Percentiles rank a stretch among this genome's conserved stretches.
Conservation (phyloP, 129 eudicot species). For the Chrysanthemum makinoi region DNA sequence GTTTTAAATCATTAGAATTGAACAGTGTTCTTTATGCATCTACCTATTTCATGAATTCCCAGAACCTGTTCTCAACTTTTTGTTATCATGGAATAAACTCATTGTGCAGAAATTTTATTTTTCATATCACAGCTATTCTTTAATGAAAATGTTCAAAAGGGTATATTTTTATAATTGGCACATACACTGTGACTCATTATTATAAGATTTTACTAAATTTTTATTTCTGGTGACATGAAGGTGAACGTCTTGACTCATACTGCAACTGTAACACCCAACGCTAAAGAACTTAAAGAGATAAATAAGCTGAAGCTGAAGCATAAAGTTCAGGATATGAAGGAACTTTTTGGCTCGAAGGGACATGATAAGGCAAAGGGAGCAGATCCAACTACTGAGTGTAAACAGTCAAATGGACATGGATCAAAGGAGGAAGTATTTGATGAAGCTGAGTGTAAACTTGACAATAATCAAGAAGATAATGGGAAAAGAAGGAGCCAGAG, state of each 20-base stretch:
- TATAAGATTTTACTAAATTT: background rate
- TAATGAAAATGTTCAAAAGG: background rate
- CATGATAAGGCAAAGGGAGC: background rate
- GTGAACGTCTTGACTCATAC: constrained; percentile 75
- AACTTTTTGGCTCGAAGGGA: constrained; percentile 18
- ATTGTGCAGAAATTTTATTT: background rate
- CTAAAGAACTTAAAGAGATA: constrained; percentile 16
- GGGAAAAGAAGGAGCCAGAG: background rate
- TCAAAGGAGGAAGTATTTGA: constrained; percentile 18
- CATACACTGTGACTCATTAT: too few species aligned
- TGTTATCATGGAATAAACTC: background rate
- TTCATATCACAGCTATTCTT: background rate
- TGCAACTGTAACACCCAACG: constrained; percentile 19
- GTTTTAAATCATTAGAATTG: too few species aligned
- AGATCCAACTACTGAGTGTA: constrained; percentile 15
- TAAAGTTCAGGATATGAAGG: constrained; percentile 47
- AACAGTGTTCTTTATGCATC: too few species aligned
- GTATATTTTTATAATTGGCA: background rate
- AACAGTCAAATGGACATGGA: constrained; percentile 2
- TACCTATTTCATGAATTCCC: too few species aligned
- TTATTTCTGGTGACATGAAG: constrained; percentile 31
- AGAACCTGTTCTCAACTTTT: too few species aligned
- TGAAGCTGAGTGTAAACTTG: constrained; percentile 11
- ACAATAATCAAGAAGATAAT: background rate
- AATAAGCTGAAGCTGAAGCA: constrained; percentile 33